Base-by-base conservation (phyloP, 208 protist genomes). In the Lotmaria passim region DNA sequence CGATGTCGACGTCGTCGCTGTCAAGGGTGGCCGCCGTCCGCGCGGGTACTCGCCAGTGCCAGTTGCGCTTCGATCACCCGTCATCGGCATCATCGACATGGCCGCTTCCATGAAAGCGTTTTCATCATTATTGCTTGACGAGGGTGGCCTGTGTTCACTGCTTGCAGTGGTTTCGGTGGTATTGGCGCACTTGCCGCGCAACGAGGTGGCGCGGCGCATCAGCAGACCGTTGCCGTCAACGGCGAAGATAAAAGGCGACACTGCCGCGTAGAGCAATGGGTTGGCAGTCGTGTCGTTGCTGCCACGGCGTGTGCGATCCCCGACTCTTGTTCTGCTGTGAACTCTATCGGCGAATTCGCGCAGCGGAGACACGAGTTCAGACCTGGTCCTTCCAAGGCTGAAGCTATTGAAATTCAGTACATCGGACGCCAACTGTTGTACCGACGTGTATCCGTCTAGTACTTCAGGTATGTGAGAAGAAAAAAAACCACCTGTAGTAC, bases 161-260 rank as follows among this genome's bases (percentile, higher is more conserved):
- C 12, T 12, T 39, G 36, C 36, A 14, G 12, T 14, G 36, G 12
- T 39, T 39, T 14, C 12, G 36, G 11, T 46, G 41, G 3, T 46
- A 17, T 19, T 15, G 15, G 31, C 6, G 21, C 21, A 38, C 21
- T 33, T 47, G 17, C 36, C 56, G 33, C 33, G 33, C 14, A 43
- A 17, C 2, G 57, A 36, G 8, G 57, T 43, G 2, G 57, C n/a
- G 14, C 41, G 43, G 3, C 39, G 41, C 19, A 24, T 38, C 3
- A 63, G 57, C 26, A 63, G 43, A 2, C 57, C 39, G 43, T 24
- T 63, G 26, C 57, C 57, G 28, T 63, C 57, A 1, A 63, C 14
- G 12, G 41, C 17, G 28, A 63, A 63, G 15, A 63, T 24, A 12
- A 63, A 63, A 11, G 57, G 7, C 38, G 38, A n/a, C 10, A 43